Evolutionary conservation across 2,329 filamentous ascomycete genomes (phyloP).

Genomic region (Talaromyces rugulosus): DNA sequence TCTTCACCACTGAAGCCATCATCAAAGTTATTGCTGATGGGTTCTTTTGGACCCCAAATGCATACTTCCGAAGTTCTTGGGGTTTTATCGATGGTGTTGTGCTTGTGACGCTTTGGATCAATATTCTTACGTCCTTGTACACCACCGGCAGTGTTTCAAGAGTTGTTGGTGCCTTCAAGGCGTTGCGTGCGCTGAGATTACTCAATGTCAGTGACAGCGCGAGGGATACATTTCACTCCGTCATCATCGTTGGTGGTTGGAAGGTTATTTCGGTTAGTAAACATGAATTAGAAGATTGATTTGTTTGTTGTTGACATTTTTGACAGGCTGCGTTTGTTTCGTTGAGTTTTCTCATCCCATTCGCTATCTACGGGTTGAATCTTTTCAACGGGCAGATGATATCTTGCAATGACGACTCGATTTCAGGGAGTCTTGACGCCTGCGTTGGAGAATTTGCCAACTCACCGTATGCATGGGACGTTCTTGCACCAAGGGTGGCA

Average conservation of each 20-base stretch:
- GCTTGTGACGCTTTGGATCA: slow-evolving; percentile 90
- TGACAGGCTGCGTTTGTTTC: slow-evolving; percentile 80
- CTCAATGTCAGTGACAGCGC: slow-evolving; percentile 96
- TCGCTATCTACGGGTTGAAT: slow-evolving; percentile 93
- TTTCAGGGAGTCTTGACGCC: slow-evolving; percentile 54
- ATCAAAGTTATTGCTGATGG: slow-evolving; percentile 96
- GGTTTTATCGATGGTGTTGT: slow-evolving; percentile 92
- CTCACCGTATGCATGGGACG: slow-evolving; percentile 75
- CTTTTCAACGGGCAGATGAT: slow-evolving; percentile 81
- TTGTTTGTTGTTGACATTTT: slow-evolving; percentile 1
- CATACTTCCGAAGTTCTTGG: slow-evolving; percentile 95
- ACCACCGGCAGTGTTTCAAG: slow-evolving; percentile 81
- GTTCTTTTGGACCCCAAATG: slow-evolving; percentile 94
- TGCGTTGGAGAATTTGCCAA: slow-evolving; percentile 82
- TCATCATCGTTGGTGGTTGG: slow-evolving; percentile 90
- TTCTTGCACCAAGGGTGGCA: slow-evolving; percentile 77
- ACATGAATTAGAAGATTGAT: slow-evolving; percentile 5
- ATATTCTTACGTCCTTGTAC: slow-evolving; percentile 75
- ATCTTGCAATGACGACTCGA: slow-evolving; percentile 69
- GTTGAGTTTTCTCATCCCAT: slow-evolving; percentile 87
- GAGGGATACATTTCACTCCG: slow-evolving; percentile 90
- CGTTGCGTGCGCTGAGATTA: slow-evolving; percentile 80
- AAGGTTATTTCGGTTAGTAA: slow-evolving; percentile 76
- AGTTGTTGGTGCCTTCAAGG: slow-evolving; percentile 95
- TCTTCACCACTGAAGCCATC: slow-evolving; percentile 80